Percentiles rank a stretch among this genome's conserved stretches.
phyloP scores from a whole-genome alignment of 495 filamentous ascomycete species.

The Usnea hakonensis region DNA sequence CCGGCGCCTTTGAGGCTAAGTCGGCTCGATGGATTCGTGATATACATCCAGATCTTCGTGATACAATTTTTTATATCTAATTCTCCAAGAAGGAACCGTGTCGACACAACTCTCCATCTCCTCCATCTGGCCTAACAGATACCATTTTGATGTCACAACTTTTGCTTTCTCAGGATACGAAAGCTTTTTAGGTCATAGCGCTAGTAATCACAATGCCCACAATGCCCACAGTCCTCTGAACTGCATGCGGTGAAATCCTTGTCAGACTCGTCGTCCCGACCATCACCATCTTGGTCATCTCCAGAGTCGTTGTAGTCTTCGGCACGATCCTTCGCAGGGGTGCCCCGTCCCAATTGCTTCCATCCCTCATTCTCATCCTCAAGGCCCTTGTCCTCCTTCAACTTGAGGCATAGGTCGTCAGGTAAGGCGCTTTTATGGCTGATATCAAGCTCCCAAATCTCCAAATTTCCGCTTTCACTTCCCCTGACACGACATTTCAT shows the following conservation, averaged over 20 bases:
- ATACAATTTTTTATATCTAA: too few relatives aligned
- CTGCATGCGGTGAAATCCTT: slow-evolving; percentile 38
- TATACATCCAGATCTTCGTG: too few relatives aligned
- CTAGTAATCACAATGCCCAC: slow-evolving; percentile 32
- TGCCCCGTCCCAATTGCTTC: slow-evolving; percentile 32
- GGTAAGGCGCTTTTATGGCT: neutral
- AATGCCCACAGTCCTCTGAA: slow-evolving; percentile 36
- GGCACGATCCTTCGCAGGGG: slow-evolving; percentile 26
- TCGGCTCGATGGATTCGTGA: too few relatives aligned
- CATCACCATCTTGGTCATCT: slow-evolving; percentile 13
- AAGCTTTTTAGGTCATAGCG: too few relatives aligned
- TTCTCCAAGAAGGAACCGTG: too few relatives aligned
- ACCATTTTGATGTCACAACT: too few relatives aligned
- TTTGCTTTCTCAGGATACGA: too few relatives aligned
- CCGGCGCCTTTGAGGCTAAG: too few relatives aligned
- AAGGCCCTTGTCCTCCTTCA: too few relatives aligned
- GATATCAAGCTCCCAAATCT: neutral
- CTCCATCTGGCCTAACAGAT: too few relatives aligned
- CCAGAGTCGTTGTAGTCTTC: slow-evolving; percentile 20
- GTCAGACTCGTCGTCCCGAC: slow-evolving; percentile 25
- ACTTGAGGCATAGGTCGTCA: neutral
- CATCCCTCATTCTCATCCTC: too few relatives aligned
- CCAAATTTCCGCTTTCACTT: neutral
- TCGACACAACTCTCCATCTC: too few relatives aligned
- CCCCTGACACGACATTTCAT: neutral